Evolutionary conservation across 176 grass and related monocot species (phyloP), one percentile per base, ranked within the genome.

Genomic region (Tuctoria greenei): DNA sequence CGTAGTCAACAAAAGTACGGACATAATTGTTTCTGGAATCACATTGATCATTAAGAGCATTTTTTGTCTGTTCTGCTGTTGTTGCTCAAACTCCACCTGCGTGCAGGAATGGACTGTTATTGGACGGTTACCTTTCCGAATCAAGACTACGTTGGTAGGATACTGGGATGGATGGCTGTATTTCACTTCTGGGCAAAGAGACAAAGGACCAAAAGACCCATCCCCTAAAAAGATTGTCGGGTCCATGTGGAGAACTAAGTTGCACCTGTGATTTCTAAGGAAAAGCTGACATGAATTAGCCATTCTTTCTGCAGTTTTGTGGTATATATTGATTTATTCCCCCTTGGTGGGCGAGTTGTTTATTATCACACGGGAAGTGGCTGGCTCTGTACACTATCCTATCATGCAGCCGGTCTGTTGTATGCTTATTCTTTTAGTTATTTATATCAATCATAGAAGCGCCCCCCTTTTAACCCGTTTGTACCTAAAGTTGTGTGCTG

Each of bases 131-230:
- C 91, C 95, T 72, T 98, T 98, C 88, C 81, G 91, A 59, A 92
- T 98, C 84, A 98, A 98, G 89, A 98, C 91, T 61, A 98, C 95
- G 1, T 86, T 95, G 72, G 89, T 95, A 79, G 95, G 91, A 59
- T 94, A 88, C 72, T 98, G 89, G 86, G 81, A 98, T 77, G 89
- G 95, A 6, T 92, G 91, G 95, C 55, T 98, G 26, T 90, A 98
- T 88, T 98, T 95, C 70, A 98, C 91, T 36, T 98, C 95, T 17
- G 89, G 95, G 61, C 95, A 98, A 51, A 76, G 91, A 63, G 95
- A 98, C 77, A 98, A 98, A 79, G 95, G 91, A 24, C 87, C 85
- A 5, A 85, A 79, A 39, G 67, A 98, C 43, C 95, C 95, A 1
- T 87, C 95, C 57, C 95, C 95, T 42, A 92, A 92, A 82, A 94